These are phyloP conservation scores for Daldinia sp. DNA, from an alignment of 2,329 filamentous ascomycete species.

Conservation along the genomic window DNA sequence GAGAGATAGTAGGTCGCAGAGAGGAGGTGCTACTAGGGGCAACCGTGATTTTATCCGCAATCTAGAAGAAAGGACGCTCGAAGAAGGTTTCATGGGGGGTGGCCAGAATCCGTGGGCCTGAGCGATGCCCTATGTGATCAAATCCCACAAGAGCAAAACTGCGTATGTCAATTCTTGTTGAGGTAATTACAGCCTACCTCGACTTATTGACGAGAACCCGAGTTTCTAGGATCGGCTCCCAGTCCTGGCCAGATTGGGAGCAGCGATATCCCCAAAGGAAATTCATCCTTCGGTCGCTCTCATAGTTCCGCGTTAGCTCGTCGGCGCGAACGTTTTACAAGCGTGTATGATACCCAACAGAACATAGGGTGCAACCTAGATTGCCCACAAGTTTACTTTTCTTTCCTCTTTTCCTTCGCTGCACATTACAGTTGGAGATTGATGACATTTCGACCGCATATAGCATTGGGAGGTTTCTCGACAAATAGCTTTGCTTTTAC, in stretches of 20 bases:
- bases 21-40: conserved; percentile 57
- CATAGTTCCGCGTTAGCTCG: conserved; percentile 1
- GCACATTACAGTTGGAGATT: conserved; percentile 25
- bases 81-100: conserved; percentile 84
- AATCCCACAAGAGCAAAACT: conserved; percentile 11
- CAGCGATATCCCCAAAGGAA: conserved; percentile 4
- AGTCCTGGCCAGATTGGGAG: conserved; percentile 5
- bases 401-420: conserved; percentile 21
- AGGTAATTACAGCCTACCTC: conserved; percentile 21
- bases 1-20: conserved; percentile 76
- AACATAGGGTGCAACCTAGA: conserved; percentile 37
- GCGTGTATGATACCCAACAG: conserved; percentile 38
- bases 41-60: conserved; percentile 94
- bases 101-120: conserved; percentile 74
- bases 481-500: neutral
- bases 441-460: conserved; percentile 18
- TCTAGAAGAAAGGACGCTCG: conserved; percentile 90
- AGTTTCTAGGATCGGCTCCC: neutral
- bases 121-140: conserved; percentile 37
- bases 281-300: conserved; percentile 2
- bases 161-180: conserved; percentile 13
- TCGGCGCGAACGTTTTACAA: conserved; percentile 4
- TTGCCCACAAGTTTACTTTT: conserved; percentile 30
- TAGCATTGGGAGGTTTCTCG: conserved; percentile 8
- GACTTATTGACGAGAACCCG: conserved; percentile 6